phyloP scores from a whole-genome alignment of 2,329 filamentous ascomycete genomes.

The Ascochyta koolunga region DNA sequence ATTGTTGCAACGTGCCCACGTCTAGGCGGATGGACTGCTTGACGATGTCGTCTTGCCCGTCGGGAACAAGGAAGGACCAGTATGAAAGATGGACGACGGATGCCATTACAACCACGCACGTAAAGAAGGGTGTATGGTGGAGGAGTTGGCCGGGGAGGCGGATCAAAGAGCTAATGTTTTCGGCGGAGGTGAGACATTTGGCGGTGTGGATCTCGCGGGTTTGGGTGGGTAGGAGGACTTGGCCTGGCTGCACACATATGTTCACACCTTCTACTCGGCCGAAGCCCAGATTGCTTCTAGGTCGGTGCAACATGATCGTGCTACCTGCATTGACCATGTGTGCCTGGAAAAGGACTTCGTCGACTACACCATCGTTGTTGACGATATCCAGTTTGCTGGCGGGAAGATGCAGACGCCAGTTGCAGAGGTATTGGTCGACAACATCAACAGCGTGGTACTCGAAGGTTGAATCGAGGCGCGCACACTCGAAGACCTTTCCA shows the following conservation, averaged over 20 bases:
- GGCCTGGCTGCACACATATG: conserved; percentile 67
- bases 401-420: conserved; percentile 83
- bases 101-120: conserved; percentile 49
- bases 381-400: conserved; percentile 72
- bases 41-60: conserved; percentile 67
- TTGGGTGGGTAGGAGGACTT: conserved; percentile 58
- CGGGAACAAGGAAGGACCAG: conserved; percentile 64
- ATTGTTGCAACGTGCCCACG: conserved; percentile 72
- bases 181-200: conserved; percentile 80
- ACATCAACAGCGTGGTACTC: conserved; percentile 57
- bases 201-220: conserved; percentile 70
- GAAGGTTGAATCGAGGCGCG: conserved; percentile 41
- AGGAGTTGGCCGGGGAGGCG: conserved; percentile 74
- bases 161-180: conserved; percentile 75
- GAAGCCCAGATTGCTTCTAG: conserved; percentile 48
- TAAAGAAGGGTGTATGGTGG: conserved; percentile 64
- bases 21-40: conserved; percentile 80
- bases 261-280: conserved; percentile 53
- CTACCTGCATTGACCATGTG: conserved; percentile 70
- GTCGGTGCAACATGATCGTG: conserved; percentile 53
- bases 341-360: conserved; percentile 92
- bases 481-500: conserved; percentile 70
- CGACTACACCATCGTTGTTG: conserved; percentile 69
- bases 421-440: conserved; percentile 67
- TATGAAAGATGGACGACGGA: conserved; percentile 63